These are phyloP conservation scores for Colletotrichum sp. DNA, from an alignment of 2,329 filamentous ascomycete species.

Conservation along the genomic window DNA sequence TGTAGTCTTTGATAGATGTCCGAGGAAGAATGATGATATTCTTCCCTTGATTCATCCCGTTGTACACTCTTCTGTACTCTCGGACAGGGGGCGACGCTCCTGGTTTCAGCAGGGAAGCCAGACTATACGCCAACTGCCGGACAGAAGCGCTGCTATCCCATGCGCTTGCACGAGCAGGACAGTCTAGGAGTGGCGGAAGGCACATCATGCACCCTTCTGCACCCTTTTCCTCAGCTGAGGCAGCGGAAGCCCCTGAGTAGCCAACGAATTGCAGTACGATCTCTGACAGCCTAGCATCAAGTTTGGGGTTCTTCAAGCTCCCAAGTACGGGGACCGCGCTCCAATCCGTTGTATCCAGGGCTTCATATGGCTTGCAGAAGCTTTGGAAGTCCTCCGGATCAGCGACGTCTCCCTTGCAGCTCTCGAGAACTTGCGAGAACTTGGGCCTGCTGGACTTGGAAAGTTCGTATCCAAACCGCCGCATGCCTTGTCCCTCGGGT, in stretches of 20 bases:
- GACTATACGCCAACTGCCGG: conserved; percentile 60
- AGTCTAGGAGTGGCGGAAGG: conserved; percentile 68
- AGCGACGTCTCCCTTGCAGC: background rate
- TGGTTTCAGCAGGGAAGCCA: conserved; percentile 30
- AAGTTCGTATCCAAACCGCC: conserved; percentile 41
- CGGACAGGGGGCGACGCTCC: conserved; percentile 26
- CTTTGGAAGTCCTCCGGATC: conserved; percentile 28
- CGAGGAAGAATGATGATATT: conserved; percentile 4
- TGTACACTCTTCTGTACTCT: conserved; percentile 41
- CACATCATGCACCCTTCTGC: conserved; percentile 55
- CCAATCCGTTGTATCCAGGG: conserved; percentile 13
- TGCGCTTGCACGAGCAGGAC: conserved; percentile 57
- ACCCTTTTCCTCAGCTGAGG: conserved; percentile 28
- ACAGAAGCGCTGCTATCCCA: conserved; percentile 59
- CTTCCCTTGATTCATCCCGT: conserved; percentile 12
- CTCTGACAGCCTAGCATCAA: conserved; percentile 47
- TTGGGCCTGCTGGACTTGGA: conserved; percentile 30
- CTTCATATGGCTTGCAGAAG: conserved; percentile 37
- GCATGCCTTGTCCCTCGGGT: conserved; percentile 28
- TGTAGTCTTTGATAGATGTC: conserved; percentile 1
- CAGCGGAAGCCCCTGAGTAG: conserved; percentile 35
- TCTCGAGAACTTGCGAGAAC: conserved; percentile 22
- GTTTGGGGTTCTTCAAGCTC: background rate
- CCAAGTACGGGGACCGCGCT: background rate
- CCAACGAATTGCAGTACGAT: conserved; percentile 35